phyloP scores from a whole-genome alignment of 768 basidiomycete species.

The Thelephora ganbajun region DNA sequence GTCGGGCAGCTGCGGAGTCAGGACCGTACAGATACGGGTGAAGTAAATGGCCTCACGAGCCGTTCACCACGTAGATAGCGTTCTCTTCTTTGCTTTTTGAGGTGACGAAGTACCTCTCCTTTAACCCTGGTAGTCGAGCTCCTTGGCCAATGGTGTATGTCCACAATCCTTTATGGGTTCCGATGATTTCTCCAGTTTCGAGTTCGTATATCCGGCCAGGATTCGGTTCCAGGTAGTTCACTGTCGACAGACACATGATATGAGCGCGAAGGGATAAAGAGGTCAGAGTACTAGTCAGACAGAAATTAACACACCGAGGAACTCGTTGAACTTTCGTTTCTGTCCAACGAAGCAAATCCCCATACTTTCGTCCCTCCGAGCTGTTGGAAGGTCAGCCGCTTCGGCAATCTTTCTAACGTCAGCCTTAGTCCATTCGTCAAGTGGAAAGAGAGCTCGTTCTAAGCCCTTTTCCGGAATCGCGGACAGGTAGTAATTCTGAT shows the following conservation, averaged over 20 bases:
- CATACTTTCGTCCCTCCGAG: constrained; percentile 74
- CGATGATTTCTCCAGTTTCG: constrained; percentile 37
- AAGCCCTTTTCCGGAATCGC: constrained; percentile 58
- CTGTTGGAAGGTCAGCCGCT: constrained; percentile 50
- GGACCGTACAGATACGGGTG: not conserved
- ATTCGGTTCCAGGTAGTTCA: constrained; percentile 57
- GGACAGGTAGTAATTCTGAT: constrained; percentile 87
- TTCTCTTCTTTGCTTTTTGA: constrained; percentile 52
- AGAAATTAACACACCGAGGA: constrained; percentile 40
- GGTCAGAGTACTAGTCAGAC: too few species aligned
- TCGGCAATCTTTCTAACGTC: constrained; percentile 63
- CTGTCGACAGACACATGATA: constrained; percentile 23
- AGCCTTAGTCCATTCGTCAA: constrained; percentile 51
- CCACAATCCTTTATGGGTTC: constrained; percentile 67
- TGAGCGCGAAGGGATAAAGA: not conserved
- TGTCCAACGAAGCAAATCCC: constrained; percentile 92
- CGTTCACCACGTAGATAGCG: constrained; percentile 63
- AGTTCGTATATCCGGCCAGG: constrained; percentile 58
- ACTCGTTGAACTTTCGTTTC: constrained; percentile 53
- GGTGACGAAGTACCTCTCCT: constrained; percentile 54
- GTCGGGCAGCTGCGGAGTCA: not conserved
- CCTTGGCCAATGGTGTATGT: constrained; percentile 78
- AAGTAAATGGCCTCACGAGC: constrained; percentile 29
- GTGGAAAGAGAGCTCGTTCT: constrained; percentile 62
- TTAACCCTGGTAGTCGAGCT: constrained; percentile 49